Base-by-base conservation (phyloP, 2,329 filamentous ascomycete species). In the Endocalyx cinctus region DNA sequence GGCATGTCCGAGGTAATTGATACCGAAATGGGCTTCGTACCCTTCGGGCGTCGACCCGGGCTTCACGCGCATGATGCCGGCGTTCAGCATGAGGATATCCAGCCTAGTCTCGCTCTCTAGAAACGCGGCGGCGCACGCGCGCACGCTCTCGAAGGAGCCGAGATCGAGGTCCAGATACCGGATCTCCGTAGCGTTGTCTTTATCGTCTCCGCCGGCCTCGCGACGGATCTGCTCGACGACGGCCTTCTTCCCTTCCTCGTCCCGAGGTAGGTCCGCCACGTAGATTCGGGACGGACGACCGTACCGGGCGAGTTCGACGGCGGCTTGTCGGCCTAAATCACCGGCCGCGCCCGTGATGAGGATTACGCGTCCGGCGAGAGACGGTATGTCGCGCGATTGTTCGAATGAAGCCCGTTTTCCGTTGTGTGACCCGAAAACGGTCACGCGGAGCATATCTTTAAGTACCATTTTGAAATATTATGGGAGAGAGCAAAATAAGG, bases 1-100 rank as follows among this genome's bases (percentile, higher is more conserved):
- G 4, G 42, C 42, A 15, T 43, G 34, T 12, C 38, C 39, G 25
- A 45, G 30, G 12, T 44, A 37, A 23, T 47, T 45, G 7, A 41
- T 11, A 1, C 44, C 39, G 12, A 47, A 39, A 13, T 47, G 41
- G 5, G 28, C 17, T 16, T 43, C 38, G 22, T 45, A 40, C 17
- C 38, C 42, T 12, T 43, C 39, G 14, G 13, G 23, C 4, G 39
- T 44, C 2, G 14, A 10, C 10, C 14, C 35, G 1, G 34, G 18
- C 17, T 17, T 6, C 8, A 27, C 18, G n/a, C 33, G 25, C 5
- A 38, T 37, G 15, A 42, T 41, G 10, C 41, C 41, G 1, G 39
- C 41, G 26, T 45, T 43, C 3, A 43, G 27, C 4, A 39, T 10
- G 5, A 47, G 33, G 5, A 43, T 27, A 17, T 43, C 38, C 7